Evolutionary conservation across 2,329 filamentous ascomycete species (phyloP).

Genomic region (Scortechinia acanthostroma): DNA sequence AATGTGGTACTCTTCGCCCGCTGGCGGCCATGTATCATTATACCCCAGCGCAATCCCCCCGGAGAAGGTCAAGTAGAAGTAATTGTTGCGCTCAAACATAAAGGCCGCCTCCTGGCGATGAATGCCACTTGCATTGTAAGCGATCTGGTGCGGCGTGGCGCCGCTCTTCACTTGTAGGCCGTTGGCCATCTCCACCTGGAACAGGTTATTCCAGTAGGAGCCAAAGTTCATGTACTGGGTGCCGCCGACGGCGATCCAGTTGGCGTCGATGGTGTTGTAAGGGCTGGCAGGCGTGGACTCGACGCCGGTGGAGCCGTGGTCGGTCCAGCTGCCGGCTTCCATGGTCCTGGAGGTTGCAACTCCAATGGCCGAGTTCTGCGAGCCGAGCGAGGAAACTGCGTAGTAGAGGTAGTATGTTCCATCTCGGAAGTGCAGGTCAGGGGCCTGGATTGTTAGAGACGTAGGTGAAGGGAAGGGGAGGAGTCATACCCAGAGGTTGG

Average conservation of each 20-base stretch:
- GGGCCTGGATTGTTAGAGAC: conserved; percentile 37
- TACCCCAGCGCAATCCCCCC: conserved; percentile 50
- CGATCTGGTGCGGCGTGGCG: conserved; percentile 32
- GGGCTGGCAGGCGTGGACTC: conserved; percentile 25
- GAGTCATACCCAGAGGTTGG: conserved; percentile 27
- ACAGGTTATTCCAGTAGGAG: conserved; percentile 63
- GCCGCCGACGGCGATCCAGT: conserved; percentile 32
- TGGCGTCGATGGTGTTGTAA: conserved; percentile 57
- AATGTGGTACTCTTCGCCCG: conserved; percentile 53
- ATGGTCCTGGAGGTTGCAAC: conserved; percentile 19
- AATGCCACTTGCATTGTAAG: conserved; percentile 36
- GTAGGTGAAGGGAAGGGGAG: background rate
- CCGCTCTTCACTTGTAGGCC: conserved; percentile 16
- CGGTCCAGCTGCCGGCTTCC: conserved; percentile 33
- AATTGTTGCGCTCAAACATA: conserved; percentile 41
- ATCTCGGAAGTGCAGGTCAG: conserved; percentile 50
- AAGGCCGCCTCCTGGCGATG: conserved; percentile 45
- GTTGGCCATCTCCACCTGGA: conserved; percentile 41
- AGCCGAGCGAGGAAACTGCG: conserved; percentile 42
- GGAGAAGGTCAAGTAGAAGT: conserved; percentile 57
- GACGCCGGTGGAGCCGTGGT: conserved; percentile 46
- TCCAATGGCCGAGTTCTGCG: conserved; percentile 44
- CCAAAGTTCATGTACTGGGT: conserved; percentile 51
- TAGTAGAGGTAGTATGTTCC: conserved; percentile 37
- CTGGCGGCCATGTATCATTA: conserved; percentile 34